Conservation (phyloP, 768 basidiomycete species). For the Lyophyllum semitale region DNA sequence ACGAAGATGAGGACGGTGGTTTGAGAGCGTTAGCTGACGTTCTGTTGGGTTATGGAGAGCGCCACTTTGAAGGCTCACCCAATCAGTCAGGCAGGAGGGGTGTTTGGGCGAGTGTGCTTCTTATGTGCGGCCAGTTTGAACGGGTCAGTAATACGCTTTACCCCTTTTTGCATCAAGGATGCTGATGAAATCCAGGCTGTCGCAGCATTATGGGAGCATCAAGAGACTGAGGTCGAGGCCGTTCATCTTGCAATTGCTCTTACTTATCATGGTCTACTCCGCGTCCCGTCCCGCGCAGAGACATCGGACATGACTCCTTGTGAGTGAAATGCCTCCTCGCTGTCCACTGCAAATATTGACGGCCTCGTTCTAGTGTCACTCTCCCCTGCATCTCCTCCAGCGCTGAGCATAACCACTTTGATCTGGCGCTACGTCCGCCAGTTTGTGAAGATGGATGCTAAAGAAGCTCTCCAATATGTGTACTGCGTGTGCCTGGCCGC, state of each 20-base stretch:
- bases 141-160: slow-evolving; percentile 50
- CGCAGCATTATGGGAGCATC: slow-evolving; percentile 85
- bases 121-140: slow-evolving; percentile 95
- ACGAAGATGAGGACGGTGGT: slow-evolving; percentile 81
- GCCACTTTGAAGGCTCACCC: slow-evolving; percentile 75
- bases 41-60: slow-evolving; percentile 75
- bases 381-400: slow-evolving; percentile 66
- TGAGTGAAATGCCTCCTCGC: slow-evolving; percentile 32
- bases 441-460: slow-evolving; percentile 91
- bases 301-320: slow-evolving; percentile 83
- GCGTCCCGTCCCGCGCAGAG: slow-evolving; percentile 80
- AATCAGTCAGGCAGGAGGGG: slow-evolving; percentile 62
- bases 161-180: background rate
- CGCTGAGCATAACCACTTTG: slow-evolving; percentile 79
- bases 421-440: slow-evolving; percentile 92
- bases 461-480: slow-evolving; percentile 93
- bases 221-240: slow-evolving; percentile 87
- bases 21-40: slow-evolving; percentile 75
- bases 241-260: slow-evolving; percentile 92
- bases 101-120: slow-evolving; percentile 79
- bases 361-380: slow-evolving; percentile 54
- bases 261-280: slow-evolving; percentile 89
- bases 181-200: slow-evolving; percentile 60
- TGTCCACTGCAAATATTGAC: background rate
- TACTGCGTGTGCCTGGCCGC: slow-evolving; percentile 80